These are phyloP conservation scores for Termitomyces sp. DNA, from an alignment of 768 basidiomycete genomes.

Conservation along the genomic window DNA sequence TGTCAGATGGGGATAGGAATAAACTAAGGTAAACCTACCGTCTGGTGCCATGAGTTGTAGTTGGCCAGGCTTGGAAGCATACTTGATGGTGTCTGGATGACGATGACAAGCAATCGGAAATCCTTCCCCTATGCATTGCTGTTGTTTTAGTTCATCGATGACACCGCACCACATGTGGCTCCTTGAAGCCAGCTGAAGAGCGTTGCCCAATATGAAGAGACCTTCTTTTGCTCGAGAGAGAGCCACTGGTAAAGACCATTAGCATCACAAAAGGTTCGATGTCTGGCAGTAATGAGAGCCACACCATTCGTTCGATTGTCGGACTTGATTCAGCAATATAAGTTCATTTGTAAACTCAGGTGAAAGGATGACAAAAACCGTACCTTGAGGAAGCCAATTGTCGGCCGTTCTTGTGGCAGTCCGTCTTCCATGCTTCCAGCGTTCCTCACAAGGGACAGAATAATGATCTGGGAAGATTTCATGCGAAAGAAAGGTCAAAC, in stretches of 20 bases:
- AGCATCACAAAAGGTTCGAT: neutral
- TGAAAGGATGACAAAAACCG: neutral
- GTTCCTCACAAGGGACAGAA: constrained; percentile 72
- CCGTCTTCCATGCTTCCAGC: constrained; percentile 37
- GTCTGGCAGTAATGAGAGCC: neutral
- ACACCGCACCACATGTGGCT: constrained; percentile 55
- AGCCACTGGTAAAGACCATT: constrained; percentile 39
- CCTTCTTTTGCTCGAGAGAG: constrained; percentile 72
- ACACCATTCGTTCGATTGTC: constrained; percentile 50
- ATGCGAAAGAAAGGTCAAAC: neutral
- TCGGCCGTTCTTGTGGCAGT: constrained; percentile 27
- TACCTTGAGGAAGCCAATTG: constrained; percentile 74
- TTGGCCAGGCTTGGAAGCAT: constrained; percentile 45
- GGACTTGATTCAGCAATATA: constrained; percentile 27
- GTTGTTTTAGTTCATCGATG: constrained; percentile 47
- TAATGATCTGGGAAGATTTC: constrained; percentile 42
- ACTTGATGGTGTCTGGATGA: constrained; percentile 39
- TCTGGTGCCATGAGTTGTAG: constrained; percentile 49
- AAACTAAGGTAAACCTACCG: constrained; percentile 27
- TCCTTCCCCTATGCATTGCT: constrained; percentile 40
- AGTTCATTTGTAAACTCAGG: neutral
- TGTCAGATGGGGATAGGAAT: neutral
- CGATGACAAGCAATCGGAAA: constrained; percentile 54
- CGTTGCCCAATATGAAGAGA: constrained; percentile 68
- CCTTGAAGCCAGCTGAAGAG: constrained; percentile 40